These are phyloP conservation scores for Aureoboletus auriporus DNA, from an alignment of 768 basidiomycete species.

Conservation along the genomic window DNA sequence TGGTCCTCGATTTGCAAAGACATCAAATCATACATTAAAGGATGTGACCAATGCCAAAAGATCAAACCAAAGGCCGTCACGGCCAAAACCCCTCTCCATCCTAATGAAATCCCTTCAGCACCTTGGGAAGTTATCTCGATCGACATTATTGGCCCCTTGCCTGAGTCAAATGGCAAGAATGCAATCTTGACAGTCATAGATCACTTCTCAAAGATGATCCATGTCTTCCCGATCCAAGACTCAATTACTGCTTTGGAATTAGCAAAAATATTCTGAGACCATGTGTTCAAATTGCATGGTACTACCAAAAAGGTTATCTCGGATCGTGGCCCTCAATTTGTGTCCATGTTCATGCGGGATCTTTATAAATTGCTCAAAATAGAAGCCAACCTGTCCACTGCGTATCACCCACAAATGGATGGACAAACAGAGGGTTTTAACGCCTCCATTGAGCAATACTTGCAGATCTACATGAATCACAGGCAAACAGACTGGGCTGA, in stretches of 20 bases:
- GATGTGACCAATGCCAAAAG: neutral
- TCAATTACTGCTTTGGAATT: too few relatives aligned
- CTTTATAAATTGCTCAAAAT: too few relatives aligned
- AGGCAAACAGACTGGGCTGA: too few relatives aligned
- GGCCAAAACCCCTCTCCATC: neutral
- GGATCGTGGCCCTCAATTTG: neutral
- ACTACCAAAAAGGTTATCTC: neutral
- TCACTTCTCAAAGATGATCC: neutral
- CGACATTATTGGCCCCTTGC: neutral
- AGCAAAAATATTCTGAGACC: too few relatives aligned
- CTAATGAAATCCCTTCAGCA: rapidly evolving
- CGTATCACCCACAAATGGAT: too few relatives aligned
- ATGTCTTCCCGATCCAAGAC: neutral
- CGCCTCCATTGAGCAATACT: too few relatives aligned
- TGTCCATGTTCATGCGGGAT: neutral
- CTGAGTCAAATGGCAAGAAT: neutral
- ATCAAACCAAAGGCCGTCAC: neutral
- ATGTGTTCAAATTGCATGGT: neutral
- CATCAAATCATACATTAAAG: neutral
- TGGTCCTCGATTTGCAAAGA: neutral
- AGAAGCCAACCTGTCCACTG: too few relatives aligned
- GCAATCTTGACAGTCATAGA: neutral
- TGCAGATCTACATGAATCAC: too few relatives aligned
- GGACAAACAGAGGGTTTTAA: too few relatives aligned
- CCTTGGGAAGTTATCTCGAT: neutral